Conservation (phyloP, 2,329 filamentous ascomycete species). For the Colletotrichum liaoningense region DNA sequence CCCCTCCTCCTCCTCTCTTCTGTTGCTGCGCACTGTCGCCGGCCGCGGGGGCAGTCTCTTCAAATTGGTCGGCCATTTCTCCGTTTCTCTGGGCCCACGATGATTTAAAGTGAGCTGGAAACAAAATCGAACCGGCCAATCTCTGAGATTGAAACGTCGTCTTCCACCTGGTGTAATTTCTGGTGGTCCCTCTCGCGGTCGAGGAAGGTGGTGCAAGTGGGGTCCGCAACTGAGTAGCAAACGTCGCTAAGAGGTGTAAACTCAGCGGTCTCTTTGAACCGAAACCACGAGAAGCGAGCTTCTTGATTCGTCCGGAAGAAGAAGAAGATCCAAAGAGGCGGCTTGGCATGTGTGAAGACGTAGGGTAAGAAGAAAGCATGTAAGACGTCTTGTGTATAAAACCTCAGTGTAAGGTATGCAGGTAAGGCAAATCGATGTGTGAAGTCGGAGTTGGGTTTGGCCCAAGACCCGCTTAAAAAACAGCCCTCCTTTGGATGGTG, state of each 20-base stretch:
- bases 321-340: neutral
- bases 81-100: neutral
- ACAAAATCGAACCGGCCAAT: neutral
- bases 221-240: neutral
- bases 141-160: neutral
- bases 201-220: neutral
- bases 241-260: neutral
- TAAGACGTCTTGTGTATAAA: neutral
- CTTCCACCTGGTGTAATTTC: neutral
- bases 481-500: neutral
- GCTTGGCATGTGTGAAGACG: neutral
- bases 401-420: neutral
- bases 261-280: neutral
- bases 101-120: no score
- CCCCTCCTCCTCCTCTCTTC: slow-evolving; percentile 37
- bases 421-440: neutral
- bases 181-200: neutral
- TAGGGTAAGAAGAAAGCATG: neutral
- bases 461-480: neutral
- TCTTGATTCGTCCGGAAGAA: neutral
- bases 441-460: neutral
- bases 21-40: slow-evolving; percentile 34
- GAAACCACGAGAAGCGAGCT: no score
- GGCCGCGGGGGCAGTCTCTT: slow-evolving; percentile 6
- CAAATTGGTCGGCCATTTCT: slow-evolving; percentile 20